phyloP scores from a whole-genome alignment of 164 flowering plant species.

The Euptelea pleiosperma region DNA sequence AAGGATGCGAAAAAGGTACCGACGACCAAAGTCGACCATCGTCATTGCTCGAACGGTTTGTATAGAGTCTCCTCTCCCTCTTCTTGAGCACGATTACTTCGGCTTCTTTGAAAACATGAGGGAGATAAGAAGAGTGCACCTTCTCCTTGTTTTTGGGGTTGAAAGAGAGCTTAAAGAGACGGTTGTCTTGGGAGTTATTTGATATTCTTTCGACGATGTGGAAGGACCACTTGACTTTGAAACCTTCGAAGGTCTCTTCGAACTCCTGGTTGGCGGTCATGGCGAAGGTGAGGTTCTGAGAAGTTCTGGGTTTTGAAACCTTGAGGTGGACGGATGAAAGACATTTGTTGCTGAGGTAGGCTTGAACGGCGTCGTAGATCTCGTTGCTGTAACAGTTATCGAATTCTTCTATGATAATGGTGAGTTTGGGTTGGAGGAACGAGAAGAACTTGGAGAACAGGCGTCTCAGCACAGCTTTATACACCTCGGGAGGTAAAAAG shows the following conservation, averaged over 20 bases:
- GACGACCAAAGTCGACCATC: neutral
- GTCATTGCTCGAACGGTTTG: neutral
- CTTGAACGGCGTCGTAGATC: constrained; percentile 15
- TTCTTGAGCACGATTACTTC: constrained; percentile 9
- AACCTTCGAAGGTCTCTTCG: constrained; percentile 16
- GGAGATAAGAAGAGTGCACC: constrained; percentile 15
- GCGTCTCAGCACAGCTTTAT: constrained; percentile 2
- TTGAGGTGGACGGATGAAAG: constrained; percentile 11
- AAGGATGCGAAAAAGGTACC: neutral
- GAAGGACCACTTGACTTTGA: constrained; percentile 17
- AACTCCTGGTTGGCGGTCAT: constrained; percentile 16
- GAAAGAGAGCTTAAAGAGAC: constrained; percentile 14
- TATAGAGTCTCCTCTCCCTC: neutral
- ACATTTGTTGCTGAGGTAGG: constrained; percentile 17
- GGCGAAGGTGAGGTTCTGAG: constrained; percentile 8
- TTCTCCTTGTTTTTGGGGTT: constrained; percentile 10
- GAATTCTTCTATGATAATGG: constrained; percentile 19
- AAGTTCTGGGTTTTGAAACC: constrained; percentile 15
- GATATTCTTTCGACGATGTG: constrained; percentile 7
- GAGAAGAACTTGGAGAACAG: constrained; percentile 8
- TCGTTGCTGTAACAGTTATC: constrained; percentile 19
- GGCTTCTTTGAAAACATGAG: constrained; percentile 17
- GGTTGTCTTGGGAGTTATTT: neutral
- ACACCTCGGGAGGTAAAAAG: constrained; percentile 17
- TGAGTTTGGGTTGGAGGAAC: neutral